phyloP scores from a whole-genome alignment of 192 early-diverging fungal genomes.

The Thamnidium elegans region DNA sequence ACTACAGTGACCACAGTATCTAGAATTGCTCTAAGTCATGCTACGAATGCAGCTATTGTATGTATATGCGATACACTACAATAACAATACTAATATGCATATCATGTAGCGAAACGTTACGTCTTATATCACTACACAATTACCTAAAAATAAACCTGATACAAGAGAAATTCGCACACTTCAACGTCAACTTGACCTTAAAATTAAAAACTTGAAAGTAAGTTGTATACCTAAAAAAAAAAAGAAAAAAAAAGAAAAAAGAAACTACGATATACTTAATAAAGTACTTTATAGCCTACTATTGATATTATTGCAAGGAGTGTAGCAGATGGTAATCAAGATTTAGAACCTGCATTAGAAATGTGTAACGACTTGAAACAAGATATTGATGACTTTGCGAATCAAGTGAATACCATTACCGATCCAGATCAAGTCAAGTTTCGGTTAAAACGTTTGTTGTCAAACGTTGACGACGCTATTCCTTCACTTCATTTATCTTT shows the following conservation, averaged over 20 bases:
- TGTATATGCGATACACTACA: neutral
- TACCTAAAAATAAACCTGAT: conserved; percentile 22
- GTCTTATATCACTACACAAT: conserved; percentile 18
- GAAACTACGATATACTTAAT: neutral
- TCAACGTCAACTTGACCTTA: conserved; percentile 35
- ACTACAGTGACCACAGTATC: conserved; percentile 33
- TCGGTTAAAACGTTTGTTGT: conserved; percentile 7
- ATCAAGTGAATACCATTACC: neutral
- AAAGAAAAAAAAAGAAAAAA: neutral
- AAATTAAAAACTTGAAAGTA: conserved; percentile 37
- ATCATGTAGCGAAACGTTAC: conserved; percentile 29
- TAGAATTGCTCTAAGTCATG: conserved; percentile 33
- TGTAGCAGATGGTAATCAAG: conserved; percentile 59
- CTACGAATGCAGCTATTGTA: conserved; percentile 38
- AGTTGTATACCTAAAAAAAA: neutral
- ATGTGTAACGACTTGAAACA: conserved; percentile 51
- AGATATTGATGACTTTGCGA: conserved; percentile 50
- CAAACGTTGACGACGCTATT: conserved; percentile 36
- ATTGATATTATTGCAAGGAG: conserved; percentile 67
- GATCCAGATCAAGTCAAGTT: conserved; percentile 31
- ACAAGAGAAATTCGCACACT: conserved; percentile 18
- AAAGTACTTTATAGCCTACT: conserved; percentile 46
- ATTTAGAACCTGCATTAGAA: conserved; percentile 53
- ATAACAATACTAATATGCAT: neutral
- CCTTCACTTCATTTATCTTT: conserved; percentile 38